phyloP scores from a whole-genome alignment of 805 yeast genomes.

The Starmerella powellii region DNA sequence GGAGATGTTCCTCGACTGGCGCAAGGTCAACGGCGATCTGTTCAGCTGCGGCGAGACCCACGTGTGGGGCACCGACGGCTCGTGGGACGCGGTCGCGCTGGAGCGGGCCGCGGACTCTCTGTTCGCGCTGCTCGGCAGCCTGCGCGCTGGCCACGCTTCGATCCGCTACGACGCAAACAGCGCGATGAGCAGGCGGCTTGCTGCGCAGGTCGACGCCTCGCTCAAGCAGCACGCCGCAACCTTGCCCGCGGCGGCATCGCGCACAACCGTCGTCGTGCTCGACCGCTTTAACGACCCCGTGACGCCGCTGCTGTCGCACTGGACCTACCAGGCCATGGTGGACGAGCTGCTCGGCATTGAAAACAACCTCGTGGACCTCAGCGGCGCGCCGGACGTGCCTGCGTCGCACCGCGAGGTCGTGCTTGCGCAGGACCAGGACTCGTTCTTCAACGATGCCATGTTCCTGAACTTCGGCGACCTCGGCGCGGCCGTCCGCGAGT shows the following conservation, averaged over 20 bases:
- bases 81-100: constrained; percentile 39
- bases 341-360: constrained; percentile 78
- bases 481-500: constrained; percentile 73
- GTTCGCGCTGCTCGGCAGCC: constrained; percentile 50
- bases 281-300: constrained; percentile 86
- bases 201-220: constrained; percentile 52
- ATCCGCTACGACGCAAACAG: constrained; percentile 69
- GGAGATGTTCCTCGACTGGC: constrained; percentile 77
- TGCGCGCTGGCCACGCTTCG: constrained; percentile 58
- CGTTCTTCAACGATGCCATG: constrained; percentile 69
- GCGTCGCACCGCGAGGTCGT: constrained; percentile 54
- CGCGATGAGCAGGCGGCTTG: constrained; percentile 49
- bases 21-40: constrained; percentile 58
- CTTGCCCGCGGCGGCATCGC: constrained; percentile 8
- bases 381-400: constrained; percentile 42
- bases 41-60: constrained; percentile 36
- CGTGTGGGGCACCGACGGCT: constrained; percentile 12
- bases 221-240: constrained; percentile 57
- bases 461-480: constrained; percentile 88
- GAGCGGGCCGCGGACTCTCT: constrained; percentile 36
- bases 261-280: constrained; percentile 45
- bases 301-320: constrained; percentile 83
- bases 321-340: constrained; percentile 98
- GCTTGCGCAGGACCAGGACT: constrained; percentile 56
- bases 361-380: constrained; percentile 66